Evolutionary conservation across 1,139 yeast species (phyloP).

Genomic region (Yamadazyma dushanensis): DNA sequence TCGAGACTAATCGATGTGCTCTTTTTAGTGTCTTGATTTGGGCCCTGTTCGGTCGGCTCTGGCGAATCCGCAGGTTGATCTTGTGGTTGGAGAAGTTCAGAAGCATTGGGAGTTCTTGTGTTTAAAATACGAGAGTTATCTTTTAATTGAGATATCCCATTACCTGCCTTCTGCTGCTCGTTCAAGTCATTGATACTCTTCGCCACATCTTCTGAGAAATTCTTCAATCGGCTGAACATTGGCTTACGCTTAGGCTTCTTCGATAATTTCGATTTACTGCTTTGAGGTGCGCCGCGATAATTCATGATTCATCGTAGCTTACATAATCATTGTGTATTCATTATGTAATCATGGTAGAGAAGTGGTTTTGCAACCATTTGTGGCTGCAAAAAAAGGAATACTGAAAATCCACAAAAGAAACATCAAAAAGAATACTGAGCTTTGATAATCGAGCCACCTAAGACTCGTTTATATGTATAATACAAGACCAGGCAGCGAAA

Average conservation of each 20-base stretch:
- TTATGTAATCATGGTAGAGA: no score
- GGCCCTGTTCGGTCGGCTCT: conserved; percentile 5
- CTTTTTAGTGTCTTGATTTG: conserved; percentile 1
- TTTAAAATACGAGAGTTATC: conserved; percentile 31
- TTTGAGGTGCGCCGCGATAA: no score
- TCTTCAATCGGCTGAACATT: conserved; percentile 48
- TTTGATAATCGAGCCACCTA: no score
- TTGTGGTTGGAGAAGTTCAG: conserved; percentile 46
- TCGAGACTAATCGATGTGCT: conserved; percentile 6
- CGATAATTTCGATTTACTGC: no score
- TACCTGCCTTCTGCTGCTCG: conserved; percentile 16
- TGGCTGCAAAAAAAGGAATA: neutral
- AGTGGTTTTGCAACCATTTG: no score
- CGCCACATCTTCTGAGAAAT: conserved; percentile 57
- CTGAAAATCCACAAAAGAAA: no score
- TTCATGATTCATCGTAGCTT: no score
- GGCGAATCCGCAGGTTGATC: conserved; percentile 27
- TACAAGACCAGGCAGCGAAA: no score
- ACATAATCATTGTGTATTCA: no score
- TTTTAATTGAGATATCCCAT: conserved; percentile 32
- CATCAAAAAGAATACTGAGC: no score
- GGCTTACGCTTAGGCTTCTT: no score
- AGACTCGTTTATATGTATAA: no score
- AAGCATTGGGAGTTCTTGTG: conserved; percentile 46
- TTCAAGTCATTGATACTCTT: conserved; percentile 41